Evolutionary conservation across 2,329 filamentous ascomycete genomes (phyloP), one percentile per base, ranked within the genome.

Genomic region (Colletotrichum sp.): DNA sequence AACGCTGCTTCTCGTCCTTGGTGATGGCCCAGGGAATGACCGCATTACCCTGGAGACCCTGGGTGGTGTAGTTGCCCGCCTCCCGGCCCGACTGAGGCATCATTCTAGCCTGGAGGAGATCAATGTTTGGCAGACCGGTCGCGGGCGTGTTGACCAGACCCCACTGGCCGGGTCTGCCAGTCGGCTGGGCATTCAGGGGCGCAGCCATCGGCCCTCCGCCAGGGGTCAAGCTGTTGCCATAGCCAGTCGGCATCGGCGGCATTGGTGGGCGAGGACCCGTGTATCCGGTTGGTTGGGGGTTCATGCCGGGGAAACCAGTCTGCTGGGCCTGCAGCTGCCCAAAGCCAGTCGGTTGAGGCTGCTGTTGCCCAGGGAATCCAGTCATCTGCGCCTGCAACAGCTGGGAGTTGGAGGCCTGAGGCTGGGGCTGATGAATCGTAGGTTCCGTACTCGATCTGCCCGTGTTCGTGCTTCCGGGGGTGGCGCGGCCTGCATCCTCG

Each of bases 11-110:
- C 85, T 99, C 97, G 78, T 98, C 96, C 84, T 99, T 99, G 6
- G 97, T 99, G 76, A 99, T 97, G 18, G 97, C 96, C 97, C 97
- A 99, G 0, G 97, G 97, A 81, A 99, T 96, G 9, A 95, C 96
- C 1, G 97, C 97, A 86, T 98, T 99, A 69, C 97, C 97, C 78
- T 95, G 93, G 12, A 99, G 90, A 7, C 96, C 96, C 75, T 94
- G 92, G 3, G 96, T 96, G 9, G 95, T 98, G 81, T 95, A 99
- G 21, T 88, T 90, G 30, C 94, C 94, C 77, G 93, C 91, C 85
- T 99, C 97, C 44, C 97, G 94, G 60, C 97, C 97, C 80, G 95
- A 92, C 83, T 99, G 96, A 26, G 97, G 97, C 96, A 99, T 99
- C 93, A 99, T 97, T 77, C 96, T 95, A 73, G 95, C 94, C 81